Base-by-base conservation (phyloP, 2,329 filamentous ascomycete species). In the Xylaria sp. region DNA sequence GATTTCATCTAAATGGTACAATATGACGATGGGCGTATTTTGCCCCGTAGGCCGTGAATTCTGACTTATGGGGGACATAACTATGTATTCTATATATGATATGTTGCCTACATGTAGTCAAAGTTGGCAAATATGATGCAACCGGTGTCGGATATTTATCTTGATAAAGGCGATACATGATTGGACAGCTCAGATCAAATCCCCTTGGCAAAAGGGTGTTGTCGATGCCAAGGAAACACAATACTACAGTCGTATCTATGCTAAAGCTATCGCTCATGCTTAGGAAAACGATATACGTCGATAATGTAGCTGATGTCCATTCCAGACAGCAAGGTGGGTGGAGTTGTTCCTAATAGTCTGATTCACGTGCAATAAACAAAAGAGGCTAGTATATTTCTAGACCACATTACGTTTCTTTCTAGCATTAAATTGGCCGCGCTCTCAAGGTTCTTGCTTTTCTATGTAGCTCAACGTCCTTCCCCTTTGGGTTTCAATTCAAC, bases 1-100 rank as follows among this genome's bases (percentile, higher is more conserved):
- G 57, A 61, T 68, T 22, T 22, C 62, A 59, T 65, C 42, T 29
- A 51, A 68, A 63, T 66, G 58, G 25, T 60, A 65, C 54, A 65
- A 66, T 66, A 66, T 66, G 42, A 33, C 58, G 65, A 56, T 13
- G 9, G 39, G 36, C 0, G 27, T 51, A 7, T 20, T 29, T n/a
- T 42, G 10, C 29, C 56, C 33, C 38, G 36, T 13, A 11, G 20
- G 25, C 25, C 20, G 6, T 39, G 3, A 22, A 25, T 44, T 13
- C 10, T 20, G 7, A 17, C 39, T 25, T 49, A 25, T 11, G 5
- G 25, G 38, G 5, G 11, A 33, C 17, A 44, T 25, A 13, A 27
- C 29, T 17, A 22, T 25, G 22, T 5, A 39, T 39, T 45, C 5
- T 29, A 42, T 36, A 25, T 58, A 47, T 54, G 5, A 44, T 4